Conservation (phyloP, 2,329 filamentous ascomycete genomes). For the Cercospora sojina region DNA sequence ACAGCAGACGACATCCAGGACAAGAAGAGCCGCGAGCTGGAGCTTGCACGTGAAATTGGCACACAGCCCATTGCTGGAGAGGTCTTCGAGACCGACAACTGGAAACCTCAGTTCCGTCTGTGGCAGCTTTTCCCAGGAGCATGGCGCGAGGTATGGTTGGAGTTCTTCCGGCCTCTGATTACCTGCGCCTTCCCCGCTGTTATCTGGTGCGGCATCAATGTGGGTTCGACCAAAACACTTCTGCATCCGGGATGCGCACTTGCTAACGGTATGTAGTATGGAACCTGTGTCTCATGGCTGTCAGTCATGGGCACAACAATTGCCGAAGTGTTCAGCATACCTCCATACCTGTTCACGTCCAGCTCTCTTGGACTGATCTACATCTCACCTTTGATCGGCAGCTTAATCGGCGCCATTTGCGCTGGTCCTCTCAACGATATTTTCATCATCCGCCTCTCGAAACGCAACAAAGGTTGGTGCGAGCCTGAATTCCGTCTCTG, state of each 20-base stretch:
- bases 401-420: constrained; percentile 40
- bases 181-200: constrained; percentile 12
- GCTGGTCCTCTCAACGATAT: constrained; percentile 39
- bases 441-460: constrained; percentile 38
- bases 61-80: not conserved
- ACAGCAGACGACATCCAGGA: not conserved
- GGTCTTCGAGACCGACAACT: not conserved
- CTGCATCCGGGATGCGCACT: constrained; percentile 25
- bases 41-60: not conserved
- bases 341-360: constrained; percentile 39
- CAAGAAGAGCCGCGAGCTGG: not conserved
- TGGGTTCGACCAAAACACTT: constrained; percentile 29
- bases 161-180: not conserved
- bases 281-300: constrained; percentile 36
- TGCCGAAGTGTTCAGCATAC: constrained; percentile 38
- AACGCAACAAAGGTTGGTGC: constrained; percentile 41
- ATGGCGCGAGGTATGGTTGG: not conserved
- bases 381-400: constrained; percentile 38
- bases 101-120: not conserved
- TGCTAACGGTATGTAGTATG: constrained; percentile 40
- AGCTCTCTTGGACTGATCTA: constrained; percentile 42
- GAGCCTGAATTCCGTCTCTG: constrained; percentile 45
- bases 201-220: constrained; percentile 21
- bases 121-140: not conserved
- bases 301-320: constrained; percentile 42